Conservation (phyloP, 2,329 filamentous ascomycete genomes). For the Colletotrichum higginsianum region DNA sequence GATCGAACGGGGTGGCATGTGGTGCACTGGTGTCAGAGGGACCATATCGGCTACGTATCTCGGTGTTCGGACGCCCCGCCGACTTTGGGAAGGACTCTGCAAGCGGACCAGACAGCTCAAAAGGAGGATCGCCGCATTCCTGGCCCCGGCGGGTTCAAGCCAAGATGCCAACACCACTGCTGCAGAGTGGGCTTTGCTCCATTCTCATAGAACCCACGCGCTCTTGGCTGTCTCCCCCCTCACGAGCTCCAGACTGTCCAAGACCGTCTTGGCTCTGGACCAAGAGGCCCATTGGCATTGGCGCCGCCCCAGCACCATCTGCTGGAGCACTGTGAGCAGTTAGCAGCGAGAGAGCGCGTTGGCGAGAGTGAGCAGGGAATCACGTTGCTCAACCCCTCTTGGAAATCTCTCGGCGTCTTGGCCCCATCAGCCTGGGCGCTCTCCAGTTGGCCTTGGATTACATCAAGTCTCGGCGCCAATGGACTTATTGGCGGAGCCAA, state of each 20-base stretch:
- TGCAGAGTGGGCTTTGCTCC: conserved; percentile 33
- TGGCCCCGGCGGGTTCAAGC: conserved; percentile 29
- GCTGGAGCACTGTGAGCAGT: neutral
- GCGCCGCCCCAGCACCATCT: neutral
- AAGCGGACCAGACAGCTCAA: conserved; percentile 26
- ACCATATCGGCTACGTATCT: no score
- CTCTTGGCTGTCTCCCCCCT: conserved; percentile 28
- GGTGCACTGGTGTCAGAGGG: no score
- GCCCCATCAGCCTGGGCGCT: conserved; percentile 27
- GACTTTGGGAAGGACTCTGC: conserved; percentile 38
- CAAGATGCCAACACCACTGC: conserved; percentile 36
- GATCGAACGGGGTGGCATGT: conserved; percentile 34
- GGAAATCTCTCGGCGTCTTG: conserved; percentile 38
- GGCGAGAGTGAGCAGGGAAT: conserved; percentile 23
- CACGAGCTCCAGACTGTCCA: conserved; percentile 35
- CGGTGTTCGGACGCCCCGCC: conserved; percentile 29
- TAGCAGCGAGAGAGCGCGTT: neutral
- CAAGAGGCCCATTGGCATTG: conserved; percentile 7
- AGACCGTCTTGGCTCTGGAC: conserved; percentile 14
- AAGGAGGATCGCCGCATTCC: conserved; percentile 34
- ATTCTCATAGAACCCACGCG: conserved; percentile 32
- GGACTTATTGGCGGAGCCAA: conserved; percentile 23
- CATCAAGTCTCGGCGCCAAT: conserved; percentile 38
- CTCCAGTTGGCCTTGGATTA: conserved; percentile 37
- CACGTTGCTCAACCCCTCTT: conserved; percentile 17